Percentiles rank a stretch among this genome's conserved stretches.
Evolutionary conservation across 1,139 yeast genomes (phyloP).

Genomic region (Entelexis paramagnoliae): DNA sequence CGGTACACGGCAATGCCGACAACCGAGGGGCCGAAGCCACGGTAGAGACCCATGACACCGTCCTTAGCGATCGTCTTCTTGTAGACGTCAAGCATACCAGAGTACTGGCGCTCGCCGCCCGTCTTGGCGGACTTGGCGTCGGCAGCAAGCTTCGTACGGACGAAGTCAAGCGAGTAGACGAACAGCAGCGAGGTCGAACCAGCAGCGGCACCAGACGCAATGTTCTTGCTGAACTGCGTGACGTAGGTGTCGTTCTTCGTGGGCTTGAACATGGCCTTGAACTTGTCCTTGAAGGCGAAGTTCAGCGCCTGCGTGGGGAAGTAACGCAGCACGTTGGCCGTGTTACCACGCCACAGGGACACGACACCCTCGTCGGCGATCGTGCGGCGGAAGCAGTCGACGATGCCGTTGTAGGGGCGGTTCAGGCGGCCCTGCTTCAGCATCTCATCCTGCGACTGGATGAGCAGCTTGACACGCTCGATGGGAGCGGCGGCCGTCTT

Average conservation of each 20-base stretch:
- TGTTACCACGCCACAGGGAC: conserved; percentile 78
- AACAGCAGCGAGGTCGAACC: conserved; percentile 68
- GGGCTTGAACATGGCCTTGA: conserved; percentile 68
- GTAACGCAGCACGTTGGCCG: conserved; percentile 74
- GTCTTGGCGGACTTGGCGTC: conserved; percentile 63
- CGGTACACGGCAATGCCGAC: conserved; percentile 73
- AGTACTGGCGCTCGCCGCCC: conserved; percentile 66
- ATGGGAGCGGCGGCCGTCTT: conserved; percentile 81
- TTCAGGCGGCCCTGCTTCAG: conserved; percentile 69
- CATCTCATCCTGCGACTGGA: conserved; percentile 80
- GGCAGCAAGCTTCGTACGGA: conserved; percentile 76
- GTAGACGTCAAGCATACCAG: conserved; percentile 69
- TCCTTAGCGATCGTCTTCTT: conserved; percentile 64
- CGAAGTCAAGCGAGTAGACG: conserved; percentile 73
- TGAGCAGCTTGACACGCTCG: conserved; percentile 70
- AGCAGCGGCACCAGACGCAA: conserved; percentile 76
- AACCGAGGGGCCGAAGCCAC: conserved; percentile 78
- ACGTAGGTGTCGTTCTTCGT: conserved; percentile 60
- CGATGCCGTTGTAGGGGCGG: conserved; percentile 55
- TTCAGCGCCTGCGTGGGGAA: conserved; percentile 79
- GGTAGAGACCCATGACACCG: conserved; percentile 72
- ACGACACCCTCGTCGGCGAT: conserved; percentile 60
- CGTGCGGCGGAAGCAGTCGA: conserved; percentile 64
- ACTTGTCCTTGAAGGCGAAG: conserved; percentile 78
- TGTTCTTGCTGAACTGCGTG: conserved; percentile 67